Conservation (phyloP, 2,329 filamentous ascomycete species). For the Cladosporium austrohemisphaericum region DNA sequence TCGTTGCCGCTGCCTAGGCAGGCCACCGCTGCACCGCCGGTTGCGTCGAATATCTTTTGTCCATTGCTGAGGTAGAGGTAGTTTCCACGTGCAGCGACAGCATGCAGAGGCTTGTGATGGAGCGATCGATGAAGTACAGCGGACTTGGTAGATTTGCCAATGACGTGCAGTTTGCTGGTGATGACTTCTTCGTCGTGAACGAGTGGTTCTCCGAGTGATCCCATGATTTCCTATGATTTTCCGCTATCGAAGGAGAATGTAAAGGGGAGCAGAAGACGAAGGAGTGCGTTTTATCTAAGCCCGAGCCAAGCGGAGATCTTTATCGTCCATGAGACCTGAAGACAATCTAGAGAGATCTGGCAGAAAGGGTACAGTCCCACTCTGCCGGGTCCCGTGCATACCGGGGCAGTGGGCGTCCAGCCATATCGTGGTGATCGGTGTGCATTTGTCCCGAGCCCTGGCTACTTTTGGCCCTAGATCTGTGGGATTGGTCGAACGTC, state of each 20-base stretch:
- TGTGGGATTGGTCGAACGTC: conserved; percentile 7
- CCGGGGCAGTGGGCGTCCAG: neutral
- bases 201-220: neutral
- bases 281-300: neutral
- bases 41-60: conserved; percentile 64
- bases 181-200: neutral
- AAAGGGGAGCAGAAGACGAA: neutral
- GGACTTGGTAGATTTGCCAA: conserved; percentile 16
- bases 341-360: neutral
- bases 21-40: conserved; percentile 68
- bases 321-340: conserved; percentile 8
- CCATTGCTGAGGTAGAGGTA: conserved; percentile 54
- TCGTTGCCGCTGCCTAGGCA: conserved; percentile 65
- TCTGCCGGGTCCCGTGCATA: neutral
- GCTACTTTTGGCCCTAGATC: neutral
- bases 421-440: neutral
- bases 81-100: conserved; percentile 48
- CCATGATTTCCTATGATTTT: conserved; percentile 1
- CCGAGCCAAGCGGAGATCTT: neutral
- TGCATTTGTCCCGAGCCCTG: neutral
- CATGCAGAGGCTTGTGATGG: conserved; percentile 44
- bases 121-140: conserved; percentile 53
- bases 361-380: neutral
- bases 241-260: neutral
- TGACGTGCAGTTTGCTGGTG: neutral